Evolutionary conservation across 306 rosid species (phyloP), one percentile per base, ranked within the genome.

Genomic region (Acacia acuminata): DNA sequence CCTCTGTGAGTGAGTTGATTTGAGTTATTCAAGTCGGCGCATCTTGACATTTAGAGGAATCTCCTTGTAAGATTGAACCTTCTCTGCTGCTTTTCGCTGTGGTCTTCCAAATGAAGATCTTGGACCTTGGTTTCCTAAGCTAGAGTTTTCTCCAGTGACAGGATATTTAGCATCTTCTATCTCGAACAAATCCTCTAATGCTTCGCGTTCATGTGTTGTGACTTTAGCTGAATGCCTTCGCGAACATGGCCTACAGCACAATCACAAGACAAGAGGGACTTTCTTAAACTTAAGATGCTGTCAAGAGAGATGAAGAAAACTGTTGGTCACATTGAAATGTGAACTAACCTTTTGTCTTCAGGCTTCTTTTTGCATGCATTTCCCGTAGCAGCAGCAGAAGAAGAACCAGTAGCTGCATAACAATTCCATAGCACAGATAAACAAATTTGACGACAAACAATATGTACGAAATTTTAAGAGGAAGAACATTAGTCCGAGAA

Each of bases 61-160:
- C 83, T 91, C 91, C 83, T 84, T 91, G 86, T 85, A 85, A 81
- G 91, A 83, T n/a, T 92, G 92, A 69, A 88, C 88, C 87, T 87
- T 92, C 85, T 43, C 90, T 30, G 61, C 90, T 51, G 94, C 94
- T 65, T 81, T 89, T 58, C 90, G 79, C 82, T 76, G 13, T 6
- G 97, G 93, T 76, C 92, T 94, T 84, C 95, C 95, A 7, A 92
- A 76, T 40, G 95, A 90, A 79, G 80, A 69, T 72, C 92, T 86
- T 58, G 83, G 87, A 27, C 83, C 75, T 85, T 89, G 91, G 42
- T 74, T 76, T 81, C 81, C 88, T 55, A 64, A 72, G 55, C 22
- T 42, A 42, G 77, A 60, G 25, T n/a, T 80, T 65, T 86, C 78
- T 81, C 81, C 89, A 70, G 70, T 81, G 79, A 22, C 68, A 7